Percentiles rank a stretch among this genome's conserved stretches.
Evolutionary conservation across 106 monocot genomes (phyloP).

Genomic region (Dendrobium huoshanense): DNA sequence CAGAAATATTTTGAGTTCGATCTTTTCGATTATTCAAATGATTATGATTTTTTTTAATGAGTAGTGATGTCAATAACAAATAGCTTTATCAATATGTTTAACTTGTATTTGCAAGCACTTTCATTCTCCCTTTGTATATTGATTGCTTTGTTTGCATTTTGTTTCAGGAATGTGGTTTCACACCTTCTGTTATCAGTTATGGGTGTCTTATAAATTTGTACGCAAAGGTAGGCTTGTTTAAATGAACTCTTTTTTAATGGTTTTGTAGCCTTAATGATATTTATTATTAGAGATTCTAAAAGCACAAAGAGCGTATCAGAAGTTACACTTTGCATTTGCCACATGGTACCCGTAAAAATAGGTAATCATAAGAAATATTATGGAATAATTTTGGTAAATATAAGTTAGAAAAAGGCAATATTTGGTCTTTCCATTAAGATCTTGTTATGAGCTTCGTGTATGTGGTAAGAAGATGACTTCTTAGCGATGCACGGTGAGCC

Average conservation of each 20-base stretch:
- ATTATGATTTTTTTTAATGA: not conserved
- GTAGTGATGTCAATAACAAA: not conserved
- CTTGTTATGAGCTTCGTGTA: too few relatives aligned
- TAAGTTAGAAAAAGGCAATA: too few relatives aligned
- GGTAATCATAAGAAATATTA: too few relatives aligned
- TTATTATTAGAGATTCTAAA: not conserved
- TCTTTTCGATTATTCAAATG: not conserved
- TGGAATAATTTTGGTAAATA: too few relatives aligned
- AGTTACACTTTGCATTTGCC: not conserved
- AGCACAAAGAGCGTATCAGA: not conserved
- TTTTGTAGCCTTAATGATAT: not conserved
- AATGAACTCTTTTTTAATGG: not conserved
- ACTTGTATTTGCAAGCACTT: not conserved
- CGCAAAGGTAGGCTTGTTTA: constrained; percentile 47
- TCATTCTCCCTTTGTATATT: constrained; percentile 1
- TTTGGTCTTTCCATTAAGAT: too few relatives aligned
- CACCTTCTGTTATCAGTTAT: constrained; percentile 82
- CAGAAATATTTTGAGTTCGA: not conserved
- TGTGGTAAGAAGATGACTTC: too few relatives aligned
- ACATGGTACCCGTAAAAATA: too few relatives aligned
- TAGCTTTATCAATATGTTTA: not conserved
- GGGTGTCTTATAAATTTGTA: constrained; percentile 95
- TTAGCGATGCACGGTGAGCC: too few relatives aligned
- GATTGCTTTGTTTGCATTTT: constrained; percentile 19
- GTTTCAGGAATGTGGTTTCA: constrained; percentile 84